A percentile compares a stretch with the other conserved stretches of the same genome.
These are phyloP conservation scores for Salix caprea DNA, from an alignment of 345 rosid species.

Conservation along the genomic window DNA sequence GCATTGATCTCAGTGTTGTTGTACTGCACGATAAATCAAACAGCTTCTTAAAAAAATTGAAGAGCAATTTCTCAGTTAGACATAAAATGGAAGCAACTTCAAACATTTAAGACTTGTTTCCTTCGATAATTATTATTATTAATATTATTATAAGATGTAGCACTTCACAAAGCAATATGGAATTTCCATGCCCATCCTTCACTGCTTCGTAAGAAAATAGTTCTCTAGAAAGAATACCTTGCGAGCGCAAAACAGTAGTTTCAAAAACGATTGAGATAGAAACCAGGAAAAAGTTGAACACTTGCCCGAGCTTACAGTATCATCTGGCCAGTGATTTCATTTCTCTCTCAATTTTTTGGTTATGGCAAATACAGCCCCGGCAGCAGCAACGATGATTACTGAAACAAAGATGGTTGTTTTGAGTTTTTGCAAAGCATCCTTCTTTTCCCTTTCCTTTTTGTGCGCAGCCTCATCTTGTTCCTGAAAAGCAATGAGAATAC, in stretches of 20 bases:
- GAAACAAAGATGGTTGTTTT: conserved; percentile 29
- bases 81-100: too few relatives aligned
- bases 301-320: background rate
- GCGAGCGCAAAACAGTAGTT: background rate
- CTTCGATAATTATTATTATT: background rate
- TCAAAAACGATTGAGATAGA: background rate
- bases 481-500: background rate
- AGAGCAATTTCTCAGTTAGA: too few relatives aligned
- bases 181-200: background rate
- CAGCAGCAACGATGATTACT: conserved; percentile 25
- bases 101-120: background rate
- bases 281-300: background rate
- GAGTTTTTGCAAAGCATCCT: conserved; percentile 3
- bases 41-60: too few relatives aligned
- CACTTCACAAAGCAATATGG: background rate
- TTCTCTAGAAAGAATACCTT: background rate
- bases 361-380: conserved; percentile 27
- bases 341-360: conserved; percentile 32
- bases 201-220: background rate
- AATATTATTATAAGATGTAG: background rate
- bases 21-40: too few relatives aligned
- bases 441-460: background rate
- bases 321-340: background rate
- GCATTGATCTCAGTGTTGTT: too few relatives aligned
- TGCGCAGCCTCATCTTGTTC: conserved; percentile 1